These are phyloP conservation scores for Trametopsis cervina DNA, from an alignment of 768 basidiomycete genomes.

Conservation along the genomic window DNA sequence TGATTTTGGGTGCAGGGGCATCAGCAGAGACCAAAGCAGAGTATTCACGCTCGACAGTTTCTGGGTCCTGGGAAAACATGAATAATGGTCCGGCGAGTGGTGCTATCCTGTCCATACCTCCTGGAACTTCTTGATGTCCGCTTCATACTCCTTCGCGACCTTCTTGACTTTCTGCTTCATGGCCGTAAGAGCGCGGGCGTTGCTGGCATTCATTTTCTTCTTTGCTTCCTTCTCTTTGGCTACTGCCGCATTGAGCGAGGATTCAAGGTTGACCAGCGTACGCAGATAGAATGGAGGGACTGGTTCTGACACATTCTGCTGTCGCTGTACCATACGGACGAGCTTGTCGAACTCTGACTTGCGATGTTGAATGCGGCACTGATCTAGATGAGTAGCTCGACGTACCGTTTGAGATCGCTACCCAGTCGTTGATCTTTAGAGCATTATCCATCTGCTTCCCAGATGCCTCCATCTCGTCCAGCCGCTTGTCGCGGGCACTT, in stretches of 20 bases:
- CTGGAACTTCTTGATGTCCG: conserved; percentile 70
- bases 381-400: conserved; percentile 6
- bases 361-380: not conserved
- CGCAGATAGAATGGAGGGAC: conserved; percentile 83
- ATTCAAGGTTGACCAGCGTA: conserved; percentile 68
- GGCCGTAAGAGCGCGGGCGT: conserved; percentile 91
- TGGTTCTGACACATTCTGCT: conserved; percentile 79
- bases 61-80: conserved; percentile 61
- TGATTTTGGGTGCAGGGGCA: conserved; percentile 31
- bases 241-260: conserved; percentile 62
- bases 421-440: conserved; percentile 96
- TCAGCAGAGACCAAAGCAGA: conserved; percentile 42
- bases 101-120: conserved; percentile 39
- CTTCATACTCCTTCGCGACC: conserved; percentile 81
- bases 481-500: conserved; percentile 85
- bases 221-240: conserved; percentile 87
- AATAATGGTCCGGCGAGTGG: conserved; percentile 4
- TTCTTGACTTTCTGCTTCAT: conserved; percentile 98
- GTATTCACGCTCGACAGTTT: conserved; percentile 78
- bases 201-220: conserved; percentile 95
- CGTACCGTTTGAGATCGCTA: conserved; percentile 80
- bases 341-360: conserved; percentile 94
- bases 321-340: conserved; percentile 79
- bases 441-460: conserved; percentile 92
- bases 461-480: conserved; percentile 92